Evolutionary conservation across 1,139 yeast genomes (phyloP).

Genomic region (Petasospora fabianii): DNA sequence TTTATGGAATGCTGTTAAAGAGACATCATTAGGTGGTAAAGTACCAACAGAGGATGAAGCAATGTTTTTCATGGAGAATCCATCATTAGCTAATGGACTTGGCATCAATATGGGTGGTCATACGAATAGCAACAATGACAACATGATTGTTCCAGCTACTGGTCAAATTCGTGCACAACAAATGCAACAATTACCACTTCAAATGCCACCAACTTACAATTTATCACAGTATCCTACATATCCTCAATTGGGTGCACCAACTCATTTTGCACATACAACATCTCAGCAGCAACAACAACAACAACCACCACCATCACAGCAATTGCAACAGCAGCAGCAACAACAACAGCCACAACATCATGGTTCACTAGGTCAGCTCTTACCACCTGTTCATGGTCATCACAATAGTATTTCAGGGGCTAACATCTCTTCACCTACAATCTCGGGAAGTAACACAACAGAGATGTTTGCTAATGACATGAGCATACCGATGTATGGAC

Average conservation of each 20-base stretch:
- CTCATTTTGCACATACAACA: too few relatives aligned
- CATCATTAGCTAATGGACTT: too few relatives aligned
- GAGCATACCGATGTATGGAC: neutral
- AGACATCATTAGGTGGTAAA: conserved; percentile 56
- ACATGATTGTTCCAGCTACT: neutral
- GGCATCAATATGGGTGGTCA: too few relatives aligned
- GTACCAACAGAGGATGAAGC: conserved; percentile 51
- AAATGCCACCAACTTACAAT: neutral
- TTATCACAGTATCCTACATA: too few relatives aligned
- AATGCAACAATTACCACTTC: conserved; percentile 3
- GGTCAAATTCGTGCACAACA: neutral
- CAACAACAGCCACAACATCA: neutral
- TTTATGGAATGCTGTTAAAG: conserved; percentile 58
- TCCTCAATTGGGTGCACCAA: too few relatives aligned
- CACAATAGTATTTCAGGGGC: neutral
- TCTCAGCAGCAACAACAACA: too few relatives aligned
- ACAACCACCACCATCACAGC: too few relatives aligned
- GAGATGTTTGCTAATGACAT: neutral
- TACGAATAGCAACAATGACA: conserved; percentile 16
- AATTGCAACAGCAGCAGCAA: neutral
- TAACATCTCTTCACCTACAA: neutral
- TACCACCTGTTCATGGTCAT: neutral
- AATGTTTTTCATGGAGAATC: conserved; percentile 48
- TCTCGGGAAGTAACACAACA: too few relatives aligned
- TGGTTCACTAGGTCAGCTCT: neutral